These are phyloP conservation scores for Lyophyllum shimeji DNA, from an alignment of 768 basidiomycete genomes.

Conservation along the genomic window DNA sequence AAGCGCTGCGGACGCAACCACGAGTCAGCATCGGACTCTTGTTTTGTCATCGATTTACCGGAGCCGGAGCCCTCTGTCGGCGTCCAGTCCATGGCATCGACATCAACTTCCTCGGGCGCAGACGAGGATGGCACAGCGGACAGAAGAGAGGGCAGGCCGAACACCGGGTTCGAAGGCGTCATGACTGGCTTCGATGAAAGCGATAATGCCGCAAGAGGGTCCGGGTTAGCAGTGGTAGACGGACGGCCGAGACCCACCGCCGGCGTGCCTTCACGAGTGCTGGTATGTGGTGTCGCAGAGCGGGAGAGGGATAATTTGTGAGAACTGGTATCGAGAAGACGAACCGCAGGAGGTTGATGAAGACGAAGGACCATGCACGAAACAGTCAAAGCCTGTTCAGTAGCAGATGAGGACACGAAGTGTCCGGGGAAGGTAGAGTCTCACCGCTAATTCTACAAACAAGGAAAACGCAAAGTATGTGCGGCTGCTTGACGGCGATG, in stretches of 20 bases:
- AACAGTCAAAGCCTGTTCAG: conserved; percentile 44
- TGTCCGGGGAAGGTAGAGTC: conserved; percentile 21
- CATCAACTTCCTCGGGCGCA: conserved; percentile 32
- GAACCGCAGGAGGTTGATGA: conserved; percentile 69
- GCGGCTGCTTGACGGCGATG: conserved; percentile 33
- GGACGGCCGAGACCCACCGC: conserved; percentile 14
- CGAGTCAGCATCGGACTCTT: conserved; percentile 34
- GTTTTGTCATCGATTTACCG: conserved; percentile 15
- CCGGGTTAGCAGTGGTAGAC: conserved; percentile 42
- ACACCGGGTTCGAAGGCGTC: conserved; percentile 50
- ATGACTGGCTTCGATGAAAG: conserved; percentile 66
- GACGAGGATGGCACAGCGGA: conserved; percentile 25
- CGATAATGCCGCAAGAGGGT: conserved; percentile 60
- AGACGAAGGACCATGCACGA: conserved; percentile 60
- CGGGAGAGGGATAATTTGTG: conserved; percentile 40
- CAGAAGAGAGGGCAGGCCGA: conserved; percentile 67
- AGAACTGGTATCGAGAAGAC: conserved; percentile 60
- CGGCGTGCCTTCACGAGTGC: conserved; percentile 16
- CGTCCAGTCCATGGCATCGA: conserved; percentile 61
- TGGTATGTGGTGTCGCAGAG: conserved; percentile 41
- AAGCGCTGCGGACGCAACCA: conserved; percentile 74
- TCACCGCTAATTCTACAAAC: conserved; percentile 55
- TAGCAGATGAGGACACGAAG: neutral
- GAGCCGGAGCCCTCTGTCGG: conserved; percentile 44
- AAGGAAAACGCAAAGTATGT: conserved; percentile 49